Percentiles rank a stretch among this genome's conserved stretches.
These are phyloP conservation scores for Talaromyces pinophilus DNA, from an alignment of 2,329 filamentous ascomycete genomes.

Conservation along the genomic window DNA sequence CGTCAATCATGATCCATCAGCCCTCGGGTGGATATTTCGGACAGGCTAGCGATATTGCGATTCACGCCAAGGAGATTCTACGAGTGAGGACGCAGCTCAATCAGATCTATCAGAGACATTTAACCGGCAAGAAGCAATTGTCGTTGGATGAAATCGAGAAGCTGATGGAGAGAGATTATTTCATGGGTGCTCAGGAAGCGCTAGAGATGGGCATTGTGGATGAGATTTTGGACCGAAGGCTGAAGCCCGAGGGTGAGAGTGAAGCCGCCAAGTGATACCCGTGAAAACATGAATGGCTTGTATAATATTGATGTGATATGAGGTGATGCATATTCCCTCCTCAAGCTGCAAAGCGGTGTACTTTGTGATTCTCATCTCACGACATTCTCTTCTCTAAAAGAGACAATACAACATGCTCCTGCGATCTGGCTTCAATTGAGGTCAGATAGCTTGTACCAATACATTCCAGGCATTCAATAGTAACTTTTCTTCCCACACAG, in stretches of 20 bases:
- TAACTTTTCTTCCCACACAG: background rate
- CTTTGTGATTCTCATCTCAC: conserved; percentile 4
- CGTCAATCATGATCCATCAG: conserved; percentile 95
- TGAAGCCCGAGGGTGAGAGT: conserved; percentile 32
- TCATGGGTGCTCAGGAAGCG: conserved; percentile 85
- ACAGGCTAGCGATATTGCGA: conserved; percentile 79
- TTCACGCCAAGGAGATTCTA: conserved; percentile 96
- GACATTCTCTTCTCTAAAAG: background rate
- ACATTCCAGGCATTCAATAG: background rate
- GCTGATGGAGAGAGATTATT: conserved; percentile 96
- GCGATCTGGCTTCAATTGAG: background rate
- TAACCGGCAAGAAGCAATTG: conserved; percentile 70
- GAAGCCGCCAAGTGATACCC: conserved; percentile 9
- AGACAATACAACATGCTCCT: background rate
- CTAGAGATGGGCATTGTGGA: conserved; percentile 89
- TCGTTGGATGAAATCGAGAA: conserved; percentile 81
- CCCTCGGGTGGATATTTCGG: conserved; percentile 74
- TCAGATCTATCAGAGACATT: conserved; percentile 80
- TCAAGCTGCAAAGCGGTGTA: conserved; percentile 6
- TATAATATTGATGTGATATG: conserved; percentile 12
- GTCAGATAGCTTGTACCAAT: background rate
- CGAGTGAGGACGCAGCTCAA: conserved; percentile 83
- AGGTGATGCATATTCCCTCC: background rate
- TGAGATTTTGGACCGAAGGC: conserved; percentile 66
- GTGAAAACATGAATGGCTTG: background rate